Conservation (phyloP, 2,329 filamentous ascomycete species). For the Cladophialophora chaetospira region DNA sequence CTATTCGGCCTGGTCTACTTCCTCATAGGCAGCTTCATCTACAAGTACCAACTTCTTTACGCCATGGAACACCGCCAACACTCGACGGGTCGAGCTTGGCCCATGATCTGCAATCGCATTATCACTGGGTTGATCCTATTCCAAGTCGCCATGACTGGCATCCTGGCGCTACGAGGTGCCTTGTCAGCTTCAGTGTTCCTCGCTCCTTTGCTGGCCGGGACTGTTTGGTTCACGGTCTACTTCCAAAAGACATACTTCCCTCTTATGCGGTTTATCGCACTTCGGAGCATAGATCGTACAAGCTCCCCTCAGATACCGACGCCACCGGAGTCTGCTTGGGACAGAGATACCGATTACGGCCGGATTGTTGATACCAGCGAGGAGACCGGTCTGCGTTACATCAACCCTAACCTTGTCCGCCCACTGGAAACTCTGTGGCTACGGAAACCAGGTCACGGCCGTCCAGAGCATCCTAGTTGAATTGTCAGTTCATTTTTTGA, state of each 20-base stretch:
- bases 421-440: slow-evolving; percentile 50
- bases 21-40: slow-evolving; percentile 76
- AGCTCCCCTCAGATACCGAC: slow-evolving; percentile 44
- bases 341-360: slow-evolving; percentile 47
- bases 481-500: neutral
- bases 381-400: slow-evolving; percentile 46
- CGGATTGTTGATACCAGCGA: slow-evolving; percentile 45
- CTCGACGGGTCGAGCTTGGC: slow-evolving; percentile 90
- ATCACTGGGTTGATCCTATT: slow-evolving; percentile 85
- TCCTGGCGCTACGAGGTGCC: slow-evolving; percentile 73
- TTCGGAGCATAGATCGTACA: slow-evolving; percentile 75
- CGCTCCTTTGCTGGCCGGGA: slow-evolving; percentile 73
- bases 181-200: slow-evolving; percentile 73
- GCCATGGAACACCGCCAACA: slow-evolving; percentile 98
- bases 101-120: slow-evolving; percentile 91
- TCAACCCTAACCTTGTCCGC: slow-evolving; percentile 49
- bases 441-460: slow-evolving; percentile 27
- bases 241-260: slow-evolving; percentile 82
- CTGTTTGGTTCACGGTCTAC: slow-evolving; percentile 86
- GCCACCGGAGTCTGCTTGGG: slow-evolving; percentile 42
- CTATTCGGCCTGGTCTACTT: slow-evolving; percentile 81
- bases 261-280: slow-evolving; percentile 86
- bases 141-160: slow-evolving; percentile 85
- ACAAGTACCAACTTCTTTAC: slow-evolving; percentile 97
- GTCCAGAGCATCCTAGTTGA: slow-evolving; percentile 1